These are phyloP conservation scores for Lentinula boryana DNA, from an alignment of 768 basidiomycete species.

Conservation along the genomic window DNA sequence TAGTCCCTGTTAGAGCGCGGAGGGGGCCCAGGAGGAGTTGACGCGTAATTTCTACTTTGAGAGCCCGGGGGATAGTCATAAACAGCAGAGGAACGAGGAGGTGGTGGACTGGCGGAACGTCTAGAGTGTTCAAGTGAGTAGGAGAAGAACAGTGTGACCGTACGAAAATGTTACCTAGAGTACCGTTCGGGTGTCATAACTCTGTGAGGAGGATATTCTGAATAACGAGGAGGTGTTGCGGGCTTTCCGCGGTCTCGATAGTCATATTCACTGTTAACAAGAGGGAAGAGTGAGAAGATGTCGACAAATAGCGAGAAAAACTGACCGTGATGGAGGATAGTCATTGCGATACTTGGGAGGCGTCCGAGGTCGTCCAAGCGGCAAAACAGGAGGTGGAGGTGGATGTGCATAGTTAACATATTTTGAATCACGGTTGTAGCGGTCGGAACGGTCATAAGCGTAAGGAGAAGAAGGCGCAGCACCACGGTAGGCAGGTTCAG, in stretches of 20 bases:
- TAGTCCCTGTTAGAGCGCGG: slow-evolving; percentile 6
- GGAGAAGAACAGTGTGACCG: background rate
- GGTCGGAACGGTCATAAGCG: slow-evolving; percentile 52
- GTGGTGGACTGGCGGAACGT: slow-evolving; percentile 67
- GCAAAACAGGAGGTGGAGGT: slow-evolving; percentile 31
- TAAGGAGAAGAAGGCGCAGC: slow-evolving; percentile 41
- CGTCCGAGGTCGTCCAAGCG: slow-evolving; percentile 43
- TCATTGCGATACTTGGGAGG: slow-evolving; percentile 61
- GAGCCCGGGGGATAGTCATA: slow-evolving; percentile 36
- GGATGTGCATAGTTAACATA: slow-evolving; percentile 27
- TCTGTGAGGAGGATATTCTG: slow-evolving; percentile 44
- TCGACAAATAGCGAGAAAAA: background rate
- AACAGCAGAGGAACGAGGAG: slow-evolving; percentile 36
- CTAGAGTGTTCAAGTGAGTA: slow-evolving; percentile 34
- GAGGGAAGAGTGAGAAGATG: background rate
- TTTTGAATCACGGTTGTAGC: slow-evolving; percentile 52
- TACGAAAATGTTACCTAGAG: slow-evolving; percentile 27
- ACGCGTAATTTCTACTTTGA: background rate
- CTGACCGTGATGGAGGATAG: slow-evolving; percentile 52
- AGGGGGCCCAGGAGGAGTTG: slow-evolving; percentile 5
- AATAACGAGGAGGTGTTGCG: slow-evolving; percentile 44
- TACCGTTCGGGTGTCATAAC: slow-evolving; percentile 14
- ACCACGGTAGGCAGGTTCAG: slow-evolving; percentile 46
- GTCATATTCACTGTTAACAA: slow-evolving; percentile 46
- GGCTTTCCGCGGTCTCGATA: slow-evolving; percentile 41